Conservation (phyloP, 2,329 filamentous ascomycete genomes). For the Cladosporium sp. region DNA sequence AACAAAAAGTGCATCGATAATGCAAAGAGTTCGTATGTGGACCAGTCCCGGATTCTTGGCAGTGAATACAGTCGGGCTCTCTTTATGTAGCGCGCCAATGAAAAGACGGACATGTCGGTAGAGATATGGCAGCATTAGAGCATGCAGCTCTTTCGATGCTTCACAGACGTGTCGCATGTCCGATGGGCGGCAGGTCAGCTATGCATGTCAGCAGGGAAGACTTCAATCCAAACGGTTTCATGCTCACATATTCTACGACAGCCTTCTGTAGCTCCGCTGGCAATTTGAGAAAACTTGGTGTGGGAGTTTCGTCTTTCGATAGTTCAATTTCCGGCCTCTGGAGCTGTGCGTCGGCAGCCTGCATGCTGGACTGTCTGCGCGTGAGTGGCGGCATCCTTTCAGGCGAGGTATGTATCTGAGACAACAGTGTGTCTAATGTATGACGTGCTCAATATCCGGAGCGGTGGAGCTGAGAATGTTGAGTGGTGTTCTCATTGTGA, state of each 20-base stretch:
- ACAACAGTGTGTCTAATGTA: too few relatives aligned
- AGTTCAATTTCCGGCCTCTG: too few relatives aligned
- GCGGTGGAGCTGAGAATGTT: too few relatives aligned
- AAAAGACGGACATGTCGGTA: conserved; percentile 2
- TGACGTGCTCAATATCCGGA: not conserved
- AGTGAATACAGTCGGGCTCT: too few relatives aligned
- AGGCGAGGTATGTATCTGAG: not conserved
- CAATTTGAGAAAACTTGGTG: not conserved
- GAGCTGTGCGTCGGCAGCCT: not conserved
- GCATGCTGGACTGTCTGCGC: not conserved
- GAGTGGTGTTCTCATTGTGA: too few relatives aligned
- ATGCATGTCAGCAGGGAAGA: too few relatives aligned
- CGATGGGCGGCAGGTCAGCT: not conserved
- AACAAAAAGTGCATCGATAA: not conserved
- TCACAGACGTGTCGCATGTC: not conserved
- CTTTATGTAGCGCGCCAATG: too few relatives aligned
- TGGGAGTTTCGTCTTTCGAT: too few relatives aligned
- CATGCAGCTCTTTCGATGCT: not conserved
- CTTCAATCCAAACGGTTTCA: too few relatives aligned
- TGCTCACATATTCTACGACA: not conserved
- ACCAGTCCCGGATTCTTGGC: not conserved
- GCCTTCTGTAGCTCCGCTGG: conserved; percentile 2
- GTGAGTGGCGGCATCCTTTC: not conserved
- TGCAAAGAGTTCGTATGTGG: not conserved
- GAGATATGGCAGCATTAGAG: not conserved